Base-by-base conservation (phyloP, 2,329 filamentous ascomycete genomes). In the Pseudodiploospora longispora region DNA sequence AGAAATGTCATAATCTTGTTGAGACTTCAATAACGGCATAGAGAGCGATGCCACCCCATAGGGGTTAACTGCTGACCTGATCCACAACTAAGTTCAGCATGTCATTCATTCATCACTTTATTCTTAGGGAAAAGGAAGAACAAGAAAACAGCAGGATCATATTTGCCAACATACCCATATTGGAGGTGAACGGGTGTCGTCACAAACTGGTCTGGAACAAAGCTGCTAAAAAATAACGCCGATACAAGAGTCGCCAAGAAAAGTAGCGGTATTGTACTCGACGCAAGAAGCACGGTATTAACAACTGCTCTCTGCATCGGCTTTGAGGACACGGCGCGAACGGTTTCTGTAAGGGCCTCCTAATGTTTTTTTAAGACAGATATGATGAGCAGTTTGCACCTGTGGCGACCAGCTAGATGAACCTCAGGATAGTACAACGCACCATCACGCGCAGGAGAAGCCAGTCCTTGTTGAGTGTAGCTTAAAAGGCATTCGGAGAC, bases 1-100 rank as follows among this genome's bases (percentile, higher is more conserved):
- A 5, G 77, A 74, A 36, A 98, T 76, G 62, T 97, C 89, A 71
- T 98, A 98, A 39, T 82, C 75, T 61, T 96, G 91, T 38, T 78
- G 73, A 12, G 79, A 71, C 52, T 84, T 79, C 50, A 93, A 68
- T 38, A 77, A 71, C 10, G 68, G 61, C 2, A 49, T 51, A n/a
- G 63, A 56, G 30, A 80, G 64, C 28, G 68, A 62, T 9, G 69
- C 61, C 40, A 78, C 56, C 46, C 70, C 76, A 50, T 73, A 80
- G 1, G 76, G 76, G 47, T 78, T 70, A n/a, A 59, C 48, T 6
- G 70, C 70, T 48, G 69, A 68, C 38, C 72, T 76, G 12, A 34
- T 9, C 2, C 32, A 34, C 12, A 19, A 34, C 12, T 34, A 34
- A 12, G 8, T 9, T 34, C 32, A 34, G 32, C 32, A 34, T 34